Conservation (phyloP, 75 land plant species). For the Pseudotsuga menziesii region DNA sequence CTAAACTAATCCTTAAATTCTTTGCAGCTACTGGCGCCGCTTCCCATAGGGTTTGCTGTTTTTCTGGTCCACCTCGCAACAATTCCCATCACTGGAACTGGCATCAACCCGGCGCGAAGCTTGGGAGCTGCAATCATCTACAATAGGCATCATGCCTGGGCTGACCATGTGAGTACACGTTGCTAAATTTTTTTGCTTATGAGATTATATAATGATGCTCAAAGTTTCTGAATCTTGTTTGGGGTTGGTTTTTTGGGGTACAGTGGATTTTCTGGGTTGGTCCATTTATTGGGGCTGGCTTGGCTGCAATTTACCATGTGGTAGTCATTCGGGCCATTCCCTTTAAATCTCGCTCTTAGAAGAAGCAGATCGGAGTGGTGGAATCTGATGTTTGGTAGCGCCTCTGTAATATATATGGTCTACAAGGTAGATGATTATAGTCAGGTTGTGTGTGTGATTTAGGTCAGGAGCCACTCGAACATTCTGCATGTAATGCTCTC, state of each 20-base stretch:
- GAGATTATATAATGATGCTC: too few relatives aligned
- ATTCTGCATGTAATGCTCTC: too few relatives aligned
- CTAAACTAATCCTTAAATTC: too few relatives aligned
- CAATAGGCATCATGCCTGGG: constrained; percentile 26
- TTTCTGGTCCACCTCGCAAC: constrained; percentile 42
- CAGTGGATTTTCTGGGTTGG: constrained; percentile 83
- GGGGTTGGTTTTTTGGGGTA: neutral
- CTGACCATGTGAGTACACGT: constrained; percentile 11
- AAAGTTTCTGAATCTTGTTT: neutral
- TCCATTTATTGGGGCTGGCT: constrained; percentile 52
- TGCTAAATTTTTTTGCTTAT: too few relatives aligned
- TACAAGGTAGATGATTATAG: too few relatives aligned
- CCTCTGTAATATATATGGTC: too few relatives aligned
- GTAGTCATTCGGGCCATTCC: constrained; percentile 52
- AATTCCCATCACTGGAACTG: constrained; percentile 41
- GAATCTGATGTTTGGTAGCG: too few relatives aligned
- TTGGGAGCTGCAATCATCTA: constrained; percentile 39
- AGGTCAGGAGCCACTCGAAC: too few relatives aligned
- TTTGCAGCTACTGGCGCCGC: constrained; percentile 22
- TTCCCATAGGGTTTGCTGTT: constrained; percentile 46
- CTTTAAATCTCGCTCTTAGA: constrained; percentile 20
- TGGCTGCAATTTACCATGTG: constrained; percentile 48
- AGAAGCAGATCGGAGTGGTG: too few relatives aligned
- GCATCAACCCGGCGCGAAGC: constrained; percentile 40
- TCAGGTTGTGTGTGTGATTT: too few relatives aligned